Evolutionary conservation across 305 asterid species (phyloP).

Genomic region (Fraxinus nigra): DNA sequence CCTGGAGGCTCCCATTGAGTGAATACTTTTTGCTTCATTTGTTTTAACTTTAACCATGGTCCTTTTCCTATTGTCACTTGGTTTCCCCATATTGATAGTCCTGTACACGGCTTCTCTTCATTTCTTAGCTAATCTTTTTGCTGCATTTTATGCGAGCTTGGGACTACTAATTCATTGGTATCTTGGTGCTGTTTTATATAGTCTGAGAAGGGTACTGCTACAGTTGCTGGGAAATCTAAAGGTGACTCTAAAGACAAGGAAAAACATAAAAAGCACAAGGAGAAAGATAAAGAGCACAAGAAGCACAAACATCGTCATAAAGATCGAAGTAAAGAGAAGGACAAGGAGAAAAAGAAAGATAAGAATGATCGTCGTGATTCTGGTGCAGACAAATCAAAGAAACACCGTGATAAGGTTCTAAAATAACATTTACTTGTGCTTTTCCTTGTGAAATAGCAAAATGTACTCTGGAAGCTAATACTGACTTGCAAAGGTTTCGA

Average conservation of each 20-base stretch:
- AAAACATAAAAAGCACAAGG: conserved; percentile 40
- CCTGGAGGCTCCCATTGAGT: neutral
- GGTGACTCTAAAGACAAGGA: conserved; percentile 30
- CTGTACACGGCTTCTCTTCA: neutral
- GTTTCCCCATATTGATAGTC: neutral
- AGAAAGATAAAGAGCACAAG: conserved; percentile 41
- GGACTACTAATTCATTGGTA: neutral
- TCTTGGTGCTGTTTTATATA: conserved; percentile 21
- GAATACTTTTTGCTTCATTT: conserved; percentile 12
- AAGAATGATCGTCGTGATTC: conserved; percentile 21
- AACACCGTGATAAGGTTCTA: conserved; percentile 13
- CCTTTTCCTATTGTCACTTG: neutral
- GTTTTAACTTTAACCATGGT: too few relatives aligned
- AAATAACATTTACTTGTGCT: neutral
- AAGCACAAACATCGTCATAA: conserved; percentile 35
- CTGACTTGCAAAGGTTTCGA: conserved; percentile 3
- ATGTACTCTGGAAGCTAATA: conserved; percentile 6
- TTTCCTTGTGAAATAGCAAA: neutral
- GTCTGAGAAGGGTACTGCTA: conserved; percentile 41
- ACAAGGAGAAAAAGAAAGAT: conserved; percentile 42
- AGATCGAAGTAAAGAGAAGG: conserved; percentile 35
- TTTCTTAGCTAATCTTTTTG: neutral
- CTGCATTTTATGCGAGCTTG: neutral
- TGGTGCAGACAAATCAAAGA: conserved; percentile 24
- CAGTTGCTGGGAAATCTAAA: conserved; percentile 38